Evolutionary conservation across 2,329 filamentous ascomycete genomes (phyloP).

Genomic region (Monosporascus ibericus): DNA sequence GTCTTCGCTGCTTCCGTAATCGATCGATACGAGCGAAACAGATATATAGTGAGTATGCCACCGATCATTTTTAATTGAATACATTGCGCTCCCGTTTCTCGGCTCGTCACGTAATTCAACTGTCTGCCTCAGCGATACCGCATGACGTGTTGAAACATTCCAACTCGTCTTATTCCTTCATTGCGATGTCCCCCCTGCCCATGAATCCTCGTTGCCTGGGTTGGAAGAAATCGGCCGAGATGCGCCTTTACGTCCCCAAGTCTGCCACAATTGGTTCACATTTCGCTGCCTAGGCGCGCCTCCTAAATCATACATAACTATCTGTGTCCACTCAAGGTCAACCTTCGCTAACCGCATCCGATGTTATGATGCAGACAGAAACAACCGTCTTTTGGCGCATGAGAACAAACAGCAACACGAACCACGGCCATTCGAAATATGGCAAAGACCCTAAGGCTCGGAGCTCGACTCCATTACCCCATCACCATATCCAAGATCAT

Average conservation of each 20-base stretch:
- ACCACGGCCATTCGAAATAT: constrained; percentile 14
- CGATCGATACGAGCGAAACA: not conserved
- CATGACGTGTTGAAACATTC: too few relatives aligned
- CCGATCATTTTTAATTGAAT: too few relatives aligned
- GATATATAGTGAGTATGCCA: not conserved
- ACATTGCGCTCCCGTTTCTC: too few relatives aligned
- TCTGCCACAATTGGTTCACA: too few relatives aligned
- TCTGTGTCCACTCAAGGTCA: not conserved
- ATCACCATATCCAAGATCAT: constrained; percentile 85
- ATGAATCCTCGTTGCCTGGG: too few relatives aligned
- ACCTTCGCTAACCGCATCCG: not conserved
- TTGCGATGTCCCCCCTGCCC: too few relatives aligned
- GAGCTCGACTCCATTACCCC: constrained; percentile 74
- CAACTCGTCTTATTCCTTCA: too few relatives aligned
- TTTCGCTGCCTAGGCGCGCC: too few relatives aligned
- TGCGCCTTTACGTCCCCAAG: too few relatives aligned
- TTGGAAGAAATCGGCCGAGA: too few relatives aligned
- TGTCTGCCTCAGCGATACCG: too few relatives aligned
- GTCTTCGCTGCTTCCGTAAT: not conserved
- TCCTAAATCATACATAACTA: not conserved
- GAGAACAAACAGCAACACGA: not conserved
- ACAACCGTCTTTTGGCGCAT: not conserved
- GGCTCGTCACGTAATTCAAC: too few relatives aligned
- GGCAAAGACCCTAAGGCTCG: constrained; percentile 45
- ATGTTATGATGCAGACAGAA: not conserved